Evolutionary conservation across 805 yeast genomes (phyloP), one percentile per base, ranked within the genome.

Genomic region (Candida gorgasii): DNA sequence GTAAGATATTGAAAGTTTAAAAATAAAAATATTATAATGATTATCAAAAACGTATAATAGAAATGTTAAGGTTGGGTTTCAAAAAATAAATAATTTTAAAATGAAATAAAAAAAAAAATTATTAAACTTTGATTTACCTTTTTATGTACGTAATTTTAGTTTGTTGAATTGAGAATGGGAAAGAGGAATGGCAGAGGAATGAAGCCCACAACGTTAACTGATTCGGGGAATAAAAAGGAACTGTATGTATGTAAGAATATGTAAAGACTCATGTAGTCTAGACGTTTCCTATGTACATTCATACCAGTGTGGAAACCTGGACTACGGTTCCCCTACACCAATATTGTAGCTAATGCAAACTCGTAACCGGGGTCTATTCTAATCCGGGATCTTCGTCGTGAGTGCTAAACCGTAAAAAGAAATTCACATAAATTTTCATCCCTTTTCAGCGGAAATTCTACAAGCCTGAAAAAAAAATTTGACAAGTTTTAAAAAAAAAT

Each of bases 1-100:
- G 33, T 29, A 29, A 29, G 33, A 29, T 29, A 29, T 29, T 29
- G 11, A 29, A 29, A 29, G n/a, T 29, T 29, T 29, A 29, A 29
- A 29, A 29, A 29, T 28, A 28, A 13, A 15, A n/a, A 15, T 15
- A 16, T 29, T 29, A 8, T 29, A 12, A 13, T 29, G 33, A 29
- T 29, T 15, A 29, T 5, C 33, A 4, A 6, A 12, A 29, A 16
- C 8, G 11, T 29, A 29, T 16, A 29, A 29, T 29, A 16, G 20
- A 15, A 29, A 29, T 29, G 33, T 16, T 29, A 29, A 29, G 33
- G 20, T 29, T 29, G 33, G 20, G 8, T n/a, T n/a, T n/a, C n/a
- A n/a, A 15, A 16, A 16, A 29, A 16, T 16, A 12, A 29, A 15
- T 29, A 16, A 15, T 24, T 24, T 19, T 9, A 11, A 11, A 5